Conservation (phyloP, 1,284 basidiomycete genomes). For the Cryptococcus deneoformans region DNA sequence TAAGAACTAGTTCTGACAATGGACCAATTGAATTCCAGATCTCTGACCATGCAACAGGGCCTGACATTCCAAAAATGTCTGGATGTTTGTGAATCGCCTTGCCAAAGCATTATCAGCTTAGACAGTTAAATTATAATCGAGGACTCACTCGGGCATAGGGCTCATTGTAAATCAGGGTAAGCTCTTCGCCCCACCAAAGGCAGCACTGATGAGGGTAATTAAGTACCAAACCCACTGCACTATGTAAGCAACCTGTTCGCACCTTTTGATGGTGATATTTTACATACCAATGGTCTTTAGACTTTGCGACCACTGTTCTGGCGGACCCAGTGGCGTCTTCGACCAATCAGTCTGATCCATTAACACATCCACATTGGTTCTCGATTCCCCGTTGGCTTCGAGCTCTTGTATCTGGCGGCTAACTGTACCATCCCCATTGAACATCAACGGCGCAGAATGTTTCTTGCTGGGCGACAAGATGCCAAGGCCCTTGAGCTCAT, state of each 20-base stretch:
- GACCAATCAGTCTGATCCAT: constrained; percentile 41
- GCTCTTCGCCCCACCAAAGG: constrained; percentile 46
- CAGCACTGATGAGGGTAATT: constrained; percentile 38
- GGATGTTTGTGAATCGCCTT: constrained; percentile 42
- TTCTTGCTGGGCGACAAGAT: constrained; percentile 7
- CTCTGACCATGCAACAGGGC: constrained; percentile 39
- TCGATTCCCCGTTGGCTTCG: constrained; percentile 1
- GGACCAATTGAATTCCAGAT: constrained; percentile 43
- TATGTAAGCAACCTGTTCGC: background rate
- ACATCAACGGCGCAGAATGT: constrained; percentile 16
- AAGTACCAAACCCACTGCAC: constrained; percentile 30
- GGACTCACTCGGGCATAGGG: constrained; percentile 29
- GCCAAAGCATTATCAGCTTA: constrained; percentile 3
- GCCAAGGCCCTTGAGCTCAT: constrained; percentile 15
- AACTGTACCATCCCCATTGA: constrained; percentile 27
- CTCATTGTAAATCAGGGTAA: constrained; percentile 46
- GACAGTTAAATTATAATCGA: background rate
- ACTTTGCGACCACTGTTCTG: constrained; percentile 35
- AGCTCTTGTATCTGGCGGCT: constrained; percentile 1
- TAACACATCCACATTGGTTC: constrained; percentile 28
- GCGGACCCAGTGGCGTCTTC: constrained; percentile 38
- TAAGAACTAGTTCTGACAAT: constrained; percentile 36
- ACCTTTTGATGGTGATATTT: background rate
- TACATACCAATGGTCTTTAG: constrained; percentile 34
- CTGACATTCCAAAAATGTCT: constrained; percentile 40